Percentiles rank a stretch among this genome's conserved stretches.
Conservation (phyloP, 192 early-diverging fungal genomes). For the Geranomyces michiganensis region DNA sequence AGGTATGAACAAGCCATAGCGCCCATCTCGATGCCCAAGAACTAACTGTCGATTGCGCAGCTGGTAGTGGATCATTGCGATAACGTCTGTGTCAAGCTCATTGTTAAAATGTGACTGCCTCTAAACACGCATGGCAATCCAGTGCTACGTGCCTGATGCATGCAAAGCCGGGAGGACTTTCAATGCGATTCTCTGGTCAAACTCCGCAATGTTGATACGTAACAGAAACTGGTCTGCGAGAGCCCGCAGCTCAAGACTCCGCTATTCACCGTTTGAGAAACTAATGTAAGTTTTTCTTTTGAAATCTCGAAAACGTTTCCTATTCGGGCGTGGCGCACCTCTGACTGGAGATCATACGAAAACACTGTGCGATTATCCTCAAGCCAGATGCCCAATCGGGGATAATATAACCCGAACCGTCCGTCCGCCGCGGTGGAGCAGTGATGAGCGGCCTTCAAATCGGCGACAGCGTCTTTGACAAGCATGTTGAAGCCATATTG, state of each 20-base stretch:
- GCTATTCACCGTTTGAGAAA: background rate
- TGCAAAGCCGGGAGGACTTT: constrained; percentile 32
- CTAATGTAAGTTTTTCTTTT: background rate
- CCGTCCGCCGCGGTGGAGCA: constrained; percentile 2
- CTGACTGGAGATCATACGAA: constrained; percentile 32
- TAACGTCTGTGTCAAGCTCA: constrained; percentile 27
- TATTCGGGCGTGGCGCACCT: constrained; percentile 14
- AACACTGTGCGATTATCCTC: constrained; percentile 32
- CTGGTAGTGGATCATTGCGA: constrained; percentile 44
- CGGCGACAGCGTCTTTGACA: constrained; percentile 28
- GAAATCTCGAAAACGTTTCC: background rate
- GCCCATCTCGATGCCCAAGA: constrained; percentile 12
- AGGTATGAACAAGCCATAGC: constrained; percentile 33
- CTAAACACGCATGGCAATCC: background rate
- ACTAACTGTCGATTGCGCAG: constrained; percentile 33
- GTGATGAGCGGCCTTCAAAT: constrained; percentile 19
- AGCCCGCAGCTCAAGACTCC: constrained; percentile 33
- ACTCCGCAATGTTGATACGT: constrained; percentile 36
- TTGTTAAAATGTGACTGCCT: no score
- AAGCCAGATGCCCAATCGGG: constrained; percentile 38
- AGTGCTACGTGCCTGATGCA: background rate
- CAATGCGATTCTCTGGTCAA: constrained; percentile 40
- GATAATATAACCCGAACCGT: constrained; percentile 36
- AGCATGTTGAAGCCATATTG: constrained; percentile 26
- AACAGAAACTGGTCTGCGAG: constrained; percentile 36